These are phyloP conservation scores for Austropuccinia psidii DNA, from an alignment of 1,284 basidiomycete species.

Conservation along the genomic window DNA sequence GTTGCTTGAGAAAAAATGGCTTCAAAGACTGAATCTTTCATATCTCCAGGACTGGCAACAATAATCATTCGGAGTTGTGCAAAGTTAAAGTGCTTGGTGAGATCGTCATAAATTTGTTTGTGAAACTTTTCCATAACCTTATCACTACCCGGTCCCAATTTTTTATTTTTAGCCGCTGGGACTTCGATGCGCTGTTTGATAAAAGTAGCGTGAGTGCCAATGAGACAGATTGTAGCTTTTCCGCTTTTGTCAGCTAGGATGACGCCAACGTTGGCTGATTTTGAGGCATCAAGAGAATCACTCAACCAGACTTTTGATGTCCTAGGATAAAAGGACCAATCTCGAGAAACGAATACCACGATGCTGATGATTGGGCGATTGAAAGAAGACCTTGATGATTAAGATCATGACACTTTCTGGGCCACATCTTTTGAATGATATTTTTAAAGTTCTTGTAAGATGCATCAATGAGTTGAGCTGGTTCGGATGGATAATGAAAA, in stretches of 20 bases:
- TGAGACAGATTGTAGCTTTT: constrained; percentile 81
- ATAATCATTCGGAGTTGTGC: constrained; percentile 76
- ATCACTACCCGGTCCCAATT: constrained; percentile 6
- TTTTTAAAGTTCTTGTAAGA: too few relatives aligned
- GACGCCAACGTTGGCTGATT: constrained; percentile 91
- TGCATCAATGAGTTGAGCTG: too few relatives aligned
- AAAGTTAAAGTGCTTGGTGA: constrained; percentile 82
- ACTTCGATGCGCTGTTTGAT: constrained; percentile 85
- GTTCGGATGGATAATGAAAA: too few relatives aligned
- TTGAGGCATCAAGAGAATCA: constrained; percentile 84
- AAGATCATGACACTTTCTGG: too few relatives aligned
- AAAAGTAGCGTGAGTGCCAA: constrained; percentile 95
- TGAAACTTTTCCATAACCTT: constrained; percentile 19
- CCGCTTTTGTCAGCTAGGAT: constrained; percentile 86
- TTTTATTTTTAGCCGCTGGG: constrained; percentile 78
- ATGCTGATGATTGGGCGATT: too few relatives aligned
- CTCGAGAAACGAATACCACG: too few relatives aligned
- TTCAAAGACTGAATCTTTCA: constrained; percentile 79
- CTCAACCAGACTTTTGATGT: too few relatives aligned
- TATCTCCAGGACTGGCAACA: constrained; percentile 93
- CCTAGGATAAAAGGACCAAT: too few relatives aligned
- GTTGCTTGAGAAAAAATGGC: constrained; percentile 74
- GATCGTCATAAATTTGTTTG: constrained; percentile 64
- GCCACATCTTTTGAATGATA: too few relatives aligned
- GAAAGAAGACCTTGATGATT: too few relatives aligned